phyloP scores from a whole-genome alignment of 1,139 yeast species.

The Taphrina betulina region DNA sequence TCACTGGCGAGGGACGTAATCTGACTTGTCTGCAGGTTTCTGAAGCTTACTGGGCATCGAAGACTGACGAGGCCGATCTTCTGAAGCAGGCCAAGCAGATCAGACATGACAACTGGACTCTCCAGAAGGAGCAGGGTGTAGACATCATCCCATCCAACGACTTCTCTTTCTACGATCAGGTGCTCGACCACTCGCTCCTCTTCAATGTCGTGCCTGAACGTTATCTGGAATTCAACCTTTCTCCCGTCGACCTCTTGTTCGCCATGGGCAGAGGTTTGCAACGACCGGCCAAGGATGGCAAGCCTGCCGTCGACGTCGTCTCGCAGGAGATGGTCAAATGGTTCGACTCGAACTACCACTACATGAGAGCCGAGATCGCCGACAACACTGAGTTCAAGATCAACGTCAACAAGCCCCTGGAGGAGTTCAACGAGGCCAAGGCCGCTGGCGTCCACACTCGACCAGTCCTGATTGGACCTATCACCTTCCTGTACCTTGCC shows the following conservation, averaged over 20 bases:
- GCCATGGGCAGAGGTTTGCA: slow-evolving; percentile 99
- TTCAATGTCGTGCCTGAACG: slow-evolving; percentile 97
- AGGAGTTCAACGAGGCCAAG: slow-evolving; percentile 96
- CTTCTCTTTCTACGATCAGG: slow-evolving; percentile 97
- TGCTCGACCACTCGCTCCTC: slow-evolving; percentile 83
- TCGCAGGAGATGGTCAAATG: slow-evolving; percentile 92
- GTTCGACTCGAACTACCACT: slow-evolving; percentile 99
- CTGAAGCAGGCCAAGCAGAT: slow-evolving; percentile 90
- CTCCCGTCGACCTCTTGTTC: slow-evolving; percentile 86
- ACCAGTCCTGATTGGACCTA: slow-evolving; percentile 96
- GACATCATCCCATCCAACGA: slow-evolving; percentile 96
- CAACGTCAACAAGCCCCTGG: slow-evolving; percentile 94
- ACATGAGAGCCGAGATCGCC: slow-evolving; percentile 98
- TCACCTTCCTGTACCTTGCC: slow-evolving; percentile 91
- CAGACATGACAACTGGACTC: slow-evolving; percentile 96
- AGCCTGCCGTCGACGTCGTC: slow-evolving; percentile 91
- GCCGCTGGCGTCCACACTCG: slow-evolving; percentile 93
- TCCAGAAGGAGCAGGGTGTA: slow-evolving; percentile 96
- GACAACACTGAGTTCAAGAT: slow-evolving; percentile 94
- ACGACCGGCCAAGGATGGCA: slow-evolving; percentile 96
- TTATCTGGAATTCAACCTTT: slow-evolving; percentile 86
- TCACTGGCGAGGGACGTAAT: background rate
- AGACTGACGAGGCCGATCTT: slow-evolving; percentile 81
- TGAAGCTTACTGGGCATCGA: slow-evolving; percentile 98
- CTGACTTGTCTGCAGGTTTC: slow-evolving; percentile 57